A percentile compares a stretch with the other conserved stretches of the same genome.
phyloP scores from a whole-genome alignment of 2,329 filamentous ascomycete genomes.

The Chaetomium sp. region DNA sequence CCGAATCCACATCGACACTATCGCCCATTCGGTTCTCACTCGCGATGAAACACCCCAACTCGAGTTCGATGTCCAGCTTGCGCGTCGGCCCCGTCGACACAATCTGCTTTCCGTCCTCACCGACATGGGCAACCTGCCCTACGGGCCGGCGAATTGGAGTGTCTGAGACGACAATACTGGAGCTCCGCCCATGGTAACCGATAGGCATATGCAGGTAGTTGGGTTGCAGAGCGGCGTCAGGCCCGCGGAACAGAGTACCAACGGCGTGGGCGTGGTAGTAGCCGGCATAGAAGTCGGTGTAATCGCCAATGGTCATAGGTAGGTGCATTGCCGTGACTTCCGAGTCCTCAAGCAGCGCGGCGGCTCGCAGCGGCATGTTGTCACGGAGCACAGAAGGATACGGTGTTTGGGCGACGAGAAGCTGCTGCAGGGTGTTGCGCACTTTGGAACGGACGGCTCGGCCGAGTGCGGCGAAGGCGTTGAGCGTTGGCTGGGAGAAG shows the following conservation, averaged over 20 bases:
- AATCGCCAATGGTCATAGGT: constrained; percentile 74
- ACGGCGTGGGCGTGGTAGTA: constrained; percentile 66
- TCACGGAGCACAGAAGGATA: constrained; percentile 56
- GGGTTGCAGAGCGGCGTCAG: constrained; percentile 65
- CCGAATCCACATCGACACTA: constrained; percentile 55
- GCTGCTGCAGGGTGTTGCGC: constrained; percentile 59
- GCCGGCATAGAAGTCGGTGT: constrained; percentile 81
- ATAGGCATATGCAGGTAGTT: constrained; percentile 80
- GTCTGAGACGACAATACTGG: constrained; percentile 67
- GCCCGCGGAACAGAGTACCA: constrained; percentile 65
- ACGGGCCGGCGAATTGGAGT: constrained; percentile 66
- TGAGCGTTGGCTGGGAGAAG: constrained; percentile 31
- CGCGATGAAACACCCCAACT: constrained; percentile 70
- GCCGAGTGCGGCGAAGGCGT: constrained; percentile 64
- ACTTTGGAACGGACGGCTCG: constrained; percentile 62
- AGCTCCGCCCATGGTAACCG: constrained; percentile 73
- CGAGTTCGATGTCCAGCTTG: constrained; percentile 72
- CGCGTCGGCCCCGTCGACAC: constrained; percentile 53
- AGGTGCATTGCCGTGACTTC: constrained; percentile 46
- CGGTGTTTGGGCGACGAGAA: constrained; percentile 55
- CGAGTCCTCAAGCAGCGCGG: constrained; percentile 31
- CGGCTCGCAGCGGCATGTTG: constrained; percentile 55
- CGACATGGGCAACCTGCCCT: constrained; percentile 66
- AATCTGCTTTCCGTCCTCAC: constrained; percentile 55
- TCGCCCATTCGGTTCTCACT: constrained; percentile 58